Evolutionary conservation across 345 rosid species (phyloP), one percentile per base, ranked within the genome.

Genomic region (Murraya koenigii): DNA sequence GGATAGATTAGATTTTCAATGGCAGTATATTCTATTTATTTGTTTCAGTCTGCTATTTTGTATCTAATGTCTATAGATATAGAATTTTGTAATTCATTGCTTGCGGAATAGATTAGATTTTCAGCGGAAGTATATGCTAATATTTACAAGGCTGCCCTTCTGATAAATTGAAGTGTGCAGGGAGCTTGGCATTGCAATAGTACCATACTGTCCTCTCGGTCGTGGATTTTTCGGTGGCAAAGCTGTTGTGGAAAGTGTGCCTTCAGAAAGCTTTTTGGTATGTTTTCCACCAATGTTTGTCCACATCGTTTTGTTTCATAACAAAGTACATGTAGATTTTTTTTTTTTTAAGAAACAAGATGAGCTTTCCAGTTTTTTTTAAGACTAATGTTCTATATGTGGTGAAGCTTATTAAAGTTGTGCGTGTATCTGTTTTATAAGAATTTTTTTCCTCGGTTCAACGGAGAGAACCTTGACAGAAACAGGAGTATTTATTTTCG

Each of bases 391-490:
- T 49, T 60, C 13, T 25, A 35, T 36, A 0, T 13, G 15, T 36
- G 8, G n/a, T 30, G 11, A 54, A 54, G 30, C 33, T 10, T 6
- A 26, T 19, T 69, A 64, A 64, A 64, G 1, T 5, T 19, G 0
- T 30, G 6, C 39, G 52, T 52, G 60, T 70, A 52, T 52, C 55
- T 69, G 36, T 49, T 71, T 67, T 69, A 19, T 47, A 66, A 89
- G 93, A 83, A 35, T 7, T 22, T 68, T 7, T 86, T 85, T 81
- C 88, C 90, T 9, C 79, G 87, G 54, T 88, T 85, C 80, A 66
- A 20, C 2, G 82, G 68, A 56, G 90, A 85, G 78, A 90, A 86
- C 81, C 72, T 86, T 73, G 82, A 88, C 5, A 82, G 71, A 82
- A 90, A 90, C 82, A 85, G 75, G 69, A 65, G 8, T 36, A 80